Evolutionary conservation across 1,139 yeast species (phyloP), one percentile per base, ranked within the genome.

Genomic region (Pichia kudriavzevii): DNA sequence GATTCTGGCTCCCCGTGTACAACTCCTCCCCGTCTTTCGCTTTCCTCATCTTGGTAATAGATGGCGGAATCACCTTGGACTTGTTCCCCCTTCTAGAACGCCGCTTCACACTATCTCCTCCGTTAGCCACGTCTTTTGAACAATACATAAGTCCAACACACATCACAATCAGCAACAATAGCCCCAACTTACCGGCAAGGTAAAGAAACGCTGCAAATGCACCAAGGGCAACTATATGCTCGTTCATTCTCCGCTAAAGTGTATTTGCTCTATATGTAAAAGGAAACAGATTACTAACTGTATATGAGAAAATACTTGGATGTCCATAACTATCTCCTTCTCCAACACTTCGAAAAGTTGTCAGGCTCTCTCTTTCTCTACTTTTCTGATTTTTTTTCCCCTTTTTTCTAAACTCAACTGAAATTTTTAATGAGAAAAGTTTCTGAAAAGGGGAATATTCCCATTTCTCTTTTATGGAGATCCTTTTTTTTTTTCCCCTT

Each of bases 1-100:
- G 55, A 13, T 61, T 58, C 3, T 58, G 42, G 1, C 63, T 55
- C 22, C 49, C 46, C 3, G 69, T 60, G 31, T 66, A 52, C 1
- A 58, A 42, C 20, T 36, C 40, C 5, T 23, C 18, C n/a, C 16
- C 25, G 10, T 13, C 25, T 2, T 19, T 24, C 9, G 26, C 17
- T n/a, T 26, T 31, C 22, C 31, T 38, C 7, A 38, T 24, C 26
- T 38, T 41, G 5, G 22, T 11, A 9, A 34, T 8, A 26, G 31
- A 32, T 9, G 39, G 37, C 3, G 23, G 18, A 4, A 40, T 38
- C 4, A 40, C 30, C 17, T 37, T 40, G 11, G 41, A 12, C 25
- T 30, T 26, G 29, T 14, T 34, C 2, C 32, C 32, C 14, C 15
- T 31, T 31, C 35, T 31, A 11, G 35, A 23, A 12, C 29, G 15